These are phyloP conservation scores for Russula griseocarnosa DNA, from an alignment of 768 basidiomycete genomes.

Conservation along the genomic window DNA sequence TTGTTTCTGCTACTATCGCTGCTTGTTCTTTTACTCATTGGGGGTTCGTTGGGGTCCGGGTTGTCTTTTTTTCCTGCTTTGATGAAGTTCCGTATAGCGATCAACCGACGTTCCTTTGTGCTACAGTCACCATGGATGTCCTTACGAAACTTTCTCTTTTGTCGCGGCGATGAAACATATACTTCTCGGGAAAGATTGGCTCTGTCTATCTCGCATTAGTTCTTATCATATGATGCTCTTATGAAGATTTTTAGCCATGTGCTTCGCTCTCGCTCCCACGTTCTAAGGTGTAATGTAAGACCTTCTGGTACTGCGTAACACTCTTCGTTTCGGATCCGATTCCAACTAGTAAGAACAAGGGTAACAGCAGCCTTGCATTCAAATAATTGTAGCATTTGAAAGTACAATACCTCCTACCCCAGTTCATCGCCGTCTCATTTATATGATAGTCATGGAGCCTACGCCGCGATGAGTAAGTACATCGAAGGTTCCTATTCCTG, in stretches of 20 bases:
- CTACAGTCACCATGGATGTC: background rate
- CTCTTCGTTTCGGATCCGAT: background rate
- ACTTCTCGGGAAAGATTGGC: background rate
- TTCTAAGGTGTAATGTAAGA: background rate
- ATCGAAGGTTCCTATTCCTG: too few species aligned
- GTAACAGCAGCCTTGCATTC: too few species aligned
- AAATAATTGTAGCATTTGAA: background rate
- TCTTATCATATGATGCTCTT: background rate
- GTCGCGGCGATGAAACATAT: background rate
- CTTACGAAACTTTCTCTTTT: background rate
- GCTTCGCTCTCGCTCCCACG: background rate
- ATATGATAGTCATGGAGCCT: background rate
- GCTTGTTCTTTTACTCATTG: background rate
- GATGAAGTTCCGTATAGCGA: background rate
- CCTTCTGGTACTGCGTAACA: background rate
- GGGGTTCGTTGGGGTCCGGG: background rate
- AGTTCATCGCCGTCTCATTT: background rate
- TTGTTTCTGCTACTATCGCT: background rate
- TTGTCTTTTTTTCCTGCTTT: background rate
- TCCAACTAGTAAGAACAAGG: background rate
- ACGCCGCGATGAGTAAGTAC: background rate
- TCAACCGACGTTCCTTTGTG: background rate
- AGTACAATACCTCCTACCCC: background rate
- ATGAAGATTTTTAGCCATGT: background rate
- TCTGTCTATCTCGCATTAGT: background rate